Evolutionary conservation across 2,329 filamentous ascomycete genomes (phyloP).

Genomic region (Metarhizium brunneum): DNA sequence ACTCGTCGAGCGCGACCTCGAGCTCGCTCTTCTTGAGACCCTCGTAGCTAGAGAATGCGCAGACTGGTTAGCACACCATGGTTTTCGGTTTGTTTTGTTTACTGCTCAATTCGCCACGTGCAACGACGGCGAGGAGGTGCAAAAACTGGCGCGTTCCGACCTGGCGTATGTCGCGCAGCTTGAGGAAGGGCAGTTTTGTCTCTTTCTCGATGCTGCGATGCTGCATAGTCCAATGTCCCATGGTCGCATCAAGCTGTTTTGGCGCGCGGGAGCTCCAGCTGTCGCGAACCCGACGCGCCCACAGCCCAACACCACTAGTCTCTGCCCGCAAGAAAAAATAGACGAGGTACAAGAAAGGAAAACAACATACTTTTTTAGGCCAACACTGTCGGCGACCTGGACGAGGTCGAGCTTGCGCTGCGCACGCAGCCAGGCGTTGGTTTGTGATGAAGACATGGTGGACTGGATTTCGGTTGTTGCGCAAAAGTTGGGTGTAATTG

Average conservation of each 20-base stretch:
- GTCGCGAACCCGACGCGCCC: constrained; percentile 3
- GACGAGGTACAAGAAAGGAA: constrained; percentile 1
- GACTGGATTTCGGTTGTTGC: neutral
- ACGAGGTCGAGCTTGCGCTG: constrained; percentile 76
- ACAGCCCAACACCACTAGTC: too few relatives aligned
- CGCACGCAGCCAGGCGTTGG: constrained; percentile 64
- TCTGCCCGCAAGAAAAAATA: neutral
- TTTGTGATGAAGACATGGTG: constrained; percentile 20
- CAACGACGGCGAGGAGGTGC: neutral
- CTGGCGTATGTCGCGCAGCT: neutral
- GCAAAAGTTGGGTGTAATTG: neutral
- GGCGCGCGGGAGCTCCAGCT: neutral
- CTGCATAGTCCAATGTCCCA: neutral
- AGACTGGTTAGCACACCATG: neutral
- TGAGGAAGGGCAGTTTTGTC: neutral
- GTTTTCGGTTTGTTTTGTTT: neutral
- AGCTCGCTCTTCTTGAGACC: constrained; percentile 71
- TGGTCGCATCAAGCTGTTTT: neutral
- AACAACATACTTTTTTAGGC: constrained; percentile 60
- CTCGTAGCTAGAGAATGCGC: constrained; percentile 45
- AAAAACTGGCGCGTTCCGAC: neutral
- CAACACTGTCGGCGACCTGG: constrained; percentile 62
- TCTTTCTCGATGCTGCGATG: neutral
- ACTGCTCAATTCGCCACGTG: neutral
- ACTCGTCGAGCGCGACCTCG: constrained; percentile 63